phyloP scores from a whole-genome alignment of 2,329 filamentous ascomycete genomes.

The Venturia asperata region DNA sequence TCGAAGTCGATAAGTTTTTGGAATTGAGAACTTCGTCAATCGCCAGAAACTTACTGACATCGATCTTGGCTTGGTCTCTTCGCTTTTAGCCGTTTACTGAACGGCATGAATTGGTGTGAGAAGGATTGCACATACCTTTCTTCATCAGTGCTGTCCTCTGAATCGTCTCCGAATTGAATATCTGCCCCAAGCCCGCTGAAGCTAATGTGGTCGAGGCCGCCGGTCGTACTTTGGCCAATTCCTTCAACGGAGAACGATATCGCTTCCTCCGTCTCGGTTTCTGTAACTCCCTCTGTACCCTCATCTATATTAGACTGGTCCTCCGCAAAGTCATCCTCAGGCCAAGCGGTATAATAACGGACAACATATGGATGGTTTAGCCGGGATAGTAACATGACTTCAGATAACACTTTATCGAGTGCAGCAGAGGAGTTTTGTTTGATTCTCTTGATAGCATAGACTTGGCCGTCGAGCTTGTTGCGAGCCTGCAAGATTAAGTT shows the following conservation, averaged over 20 bases:
- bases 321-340: constrained; percentile 56
- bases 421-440: constrained; percentile 67
- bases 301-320: constrained; percentile 13
- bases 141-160: constrained; percentile 32
- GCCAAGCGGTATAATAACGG: constrained; percentile 92
- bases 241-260: constrained; percentile 6
- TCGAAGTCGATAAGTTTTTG: constrained; percentile 21
- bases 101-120: background rate
- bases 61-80: background rate
- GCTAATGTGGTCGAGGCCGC: constrained; percentile 81
- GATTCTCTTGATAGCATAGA: constrained; percentile 97
- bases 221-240: constrained; percentile 63
- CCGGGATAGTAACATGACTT: constrained; percentile 83
- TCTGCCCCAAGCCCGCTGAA: constrained; percentile 64
- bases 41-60: background rate
- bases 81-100: background rate
- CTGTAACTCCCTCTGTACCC: constrained; percentile 15
- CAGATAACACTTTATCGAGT: constrained; percentile 73
- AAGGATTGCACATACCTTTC: constrained; percentile 3
- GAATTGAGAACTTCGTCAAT: background rate
- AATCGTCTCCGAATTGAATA: constrained; percentile 66
- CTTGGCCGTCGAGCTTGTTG: constrained; percentile 85
- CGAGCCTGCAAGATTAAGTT: constrained; percentile 50
- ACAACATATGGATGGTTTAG: constrained; percentile 85
- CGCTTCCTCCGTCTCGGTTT: constrained; percentile 10